Evolutionary conservation across 192 early-diverging fungal species (phyloP), one percentile per base, ranked within the genome.

Genomic region (Coemansia sp.): DNA sequence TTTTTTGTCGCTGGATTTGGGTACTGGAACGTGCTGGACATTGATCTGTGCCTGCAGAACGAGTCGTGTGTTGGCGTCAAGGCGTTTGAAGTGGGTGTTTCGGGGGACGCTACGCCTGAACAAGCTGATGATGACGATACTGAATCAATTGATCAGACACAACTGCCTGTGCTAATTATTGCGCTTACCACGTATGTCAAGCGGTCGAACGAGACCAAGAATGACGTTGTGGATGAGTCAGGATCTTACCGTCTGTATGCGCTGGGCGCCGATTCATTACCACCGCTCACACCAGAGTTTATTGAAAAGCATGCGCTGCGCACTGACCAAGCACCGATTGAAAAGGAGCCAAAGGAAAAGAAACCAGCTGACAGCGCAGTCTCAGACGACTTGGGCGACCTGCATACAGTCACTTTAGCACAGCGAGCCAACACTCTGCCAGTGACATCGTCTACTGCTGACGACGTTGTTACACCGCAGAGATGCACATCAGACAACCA

Each of bases 161-260:
- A 62, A 35, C 65, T 80, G 26, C 77, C 77, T 0, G 49, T 59
- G 24, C 51, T 72, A 13, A 50, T 81, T 3, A 38, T 75, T 41
- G 78, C 78, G 57, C 53, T 81, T 53, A 81, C 78, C 3, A 81
- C 78, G 6, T 75, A 81, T 27, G 62, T 81, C n/a, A 74, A 74
- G 68, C 55, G 55, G 22, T 52, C 68, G 23, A 62, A 22, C 23
- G 73, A 69, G 32, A 37, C 52, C 43, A 57, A 39, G 11, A 53
- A 51, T 10, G 62, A 54, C 27, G 54, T 18, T 3, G 35, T 47
- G 11, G 72, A 75, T 50, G 71, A 65, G 19, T 14, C 51, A 2
- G 78, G 78, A 18, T 47, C 54, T 4, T 80, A 80, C 29, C 54
- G 72, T 39, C 59, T 80, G 24, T 80, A 80, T 32, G 78, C 78